These are phyloP conservation scores for Plantago ovata DNA, from an alignment of 257 asterid species.

Conservation along the genomic window DNA sequence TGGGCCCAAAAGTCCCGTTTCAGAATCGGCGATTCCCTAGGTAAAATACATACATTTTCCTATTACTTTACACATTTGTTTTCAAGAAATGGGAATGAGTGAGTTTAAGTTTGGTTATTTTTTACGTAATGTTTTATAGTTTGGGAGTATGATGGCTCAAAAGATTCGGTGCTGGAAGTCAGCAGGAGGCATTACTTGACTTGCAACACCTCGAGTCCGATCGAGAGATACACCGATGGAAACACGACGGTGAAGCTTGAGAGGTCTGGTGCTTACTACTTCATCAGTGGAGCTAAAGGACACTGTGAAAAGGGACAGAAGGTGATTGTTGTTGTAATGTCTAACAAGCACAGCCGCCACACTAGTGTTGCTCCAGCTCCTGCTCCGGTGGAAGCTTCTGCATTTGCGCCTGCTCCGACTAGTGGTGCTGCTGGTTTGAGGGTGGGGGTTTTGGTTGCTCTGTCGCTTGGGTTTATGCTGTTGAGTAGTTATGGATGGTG, in stretches of 20 bases:
- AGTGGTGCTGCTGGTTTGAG: conserved; percentile 34
- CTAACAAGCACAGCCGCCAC: conserved; percentile 42
- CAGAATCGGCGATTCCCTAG: conserved; percentile 61
- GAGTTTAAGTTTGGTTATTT: too few species aligned
- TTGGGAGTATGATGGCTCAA: conserved; percentile 47
- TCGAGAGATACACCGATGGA: conserved; percentile 48
- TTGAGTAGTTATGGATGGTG: too few species aligned
- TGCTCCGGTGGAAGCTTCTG: conserved; percentile 52
- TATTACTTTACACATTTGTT: neutral
- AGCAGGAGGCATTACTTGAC: conserved; percentile 47
- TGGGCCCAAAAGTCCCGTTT: conserved; percentile 77
- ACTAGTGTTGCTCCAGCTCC: conserved; percentile 50
- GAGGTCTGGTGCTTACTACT: conserved; percentile 66
- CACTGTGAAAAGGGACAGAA: conserved; percentile 76
- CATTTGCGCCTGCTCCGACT: conserved; percentile 56
- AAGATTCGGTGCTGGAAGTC: conserved; percentile 69
- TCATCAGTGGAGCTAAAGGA: conserved; percentile 69
- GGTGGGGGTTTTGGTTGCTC: conserved; percentile 24
- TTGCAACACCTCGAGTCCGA: conserved; percentile 68
- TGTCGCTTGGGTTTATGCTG: conserved; percentile 17
- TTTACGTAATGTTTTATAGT: conserved; percentile 28
- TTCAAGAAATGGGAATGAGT: too few species aligned
- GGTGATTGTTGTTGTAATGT: conserved; percentile 58
- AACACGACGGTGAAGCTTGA: conserved; percentile 46
- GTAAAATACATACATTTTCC: conserved; percentile 22